phyloP scores from a whole-genome alignment of 768 basidiomycete species.

The Kockovaella imperatae region DNA sequence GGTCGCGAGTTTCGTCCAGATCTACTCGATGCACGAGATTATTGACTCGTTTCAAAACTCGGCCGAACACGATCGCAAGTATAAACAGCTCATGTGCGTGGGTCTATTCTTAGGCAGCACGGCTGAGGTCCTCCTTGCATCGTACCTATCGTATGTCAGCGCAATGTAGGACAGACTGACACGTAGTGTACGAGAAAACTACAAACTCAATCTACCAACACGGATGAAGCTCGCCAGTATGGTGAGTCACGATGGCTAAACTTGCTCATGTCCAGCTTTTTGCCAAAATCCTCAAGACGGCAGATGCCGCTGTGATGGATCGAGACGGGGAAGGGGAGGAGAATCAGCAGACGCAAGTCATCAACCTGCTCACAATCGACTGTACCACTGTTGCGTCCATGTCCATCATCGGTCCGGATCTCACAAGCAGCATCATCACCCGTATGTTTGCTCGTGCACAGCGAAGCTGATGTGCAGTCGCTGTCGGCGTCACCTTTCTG shows the following conservation, averaged over 20 bases:
- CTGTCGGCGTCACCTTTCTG: constrained; percentile 22
- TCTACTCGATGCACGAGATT: constrained; percentile 27
- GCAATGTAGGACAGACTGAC: too few relatives aligned
- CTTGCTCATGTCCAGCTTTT: constrained; percentile 26
- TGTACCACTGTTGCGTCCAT: constrained; percentile 20
- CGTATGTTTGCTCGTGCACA: constrained; percentile 3
- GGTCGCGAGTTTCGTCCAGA: constrained; percentile 18
- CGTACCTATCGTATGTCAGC: constrained; percentile 7
- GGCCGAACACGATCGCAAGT: constrained; percentile 17
- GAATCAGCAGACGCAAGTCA: constrained; percentile 16
- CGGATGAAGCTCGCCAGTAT: constrained; percentile 26
- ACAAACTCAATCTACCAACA: constrained; percentile 24
- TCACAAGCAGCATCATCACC: constrained; percentile 20
- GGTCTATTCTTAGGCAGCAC: constrained; percentile 27
- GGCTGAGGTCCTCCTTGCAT: constrained; percentile 11
- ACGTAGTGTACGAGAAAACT: constrained; percentile 30
- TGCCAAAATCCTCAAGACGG: constrained; percentile 28
- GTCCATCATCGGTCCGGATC: constrained; percentile 14
- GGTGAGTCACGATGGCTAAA: constrained; percentile 10
- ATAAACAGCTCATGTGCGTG: constrained; percentile 34
- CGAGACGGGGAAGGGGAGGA: constrained; percentile 15
- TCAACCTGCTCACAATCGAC: constrained; percentile 37
- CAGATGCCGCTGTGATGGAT: constrained; percentile 33
- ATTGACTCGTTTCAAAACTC: constrained; percentile 25
- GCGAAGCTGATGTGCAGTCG: constrained; percentile 26